Evolutionary conservation across 257 asterid species (phyloP), one percentile per base, ranked within the genome.

Genomic region (Prunella vulgaris): DNA sequence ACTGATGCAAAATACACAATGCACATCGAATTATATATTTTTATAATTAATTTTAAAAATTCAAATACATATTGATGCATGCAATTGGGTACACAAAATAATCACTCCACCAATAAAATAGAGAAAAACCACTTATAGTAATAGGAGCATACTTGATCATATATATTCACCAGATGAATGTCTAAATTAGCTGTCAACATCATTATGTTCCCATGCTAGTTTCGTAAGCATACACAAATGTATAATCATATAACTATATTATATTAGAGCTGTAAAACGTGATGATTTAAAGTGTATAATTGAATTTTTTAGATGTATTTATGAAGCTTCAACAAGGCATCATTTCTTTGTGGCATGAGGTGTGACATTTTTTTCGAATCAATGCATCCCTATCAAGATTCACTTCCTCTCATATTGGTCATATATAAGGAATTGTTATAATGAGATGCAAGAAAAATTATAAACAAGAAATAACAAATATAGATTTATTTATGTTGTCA

Each of bases 261-360:
- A 38, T 54, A 65, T 1, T 32, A 8, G 62, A 48, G 64, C 56
- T 42, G 65, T 58, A 66, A 58, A 22, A 59, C 24, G 74, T 59
- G 74, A 66, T 66, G 64, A 73, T 73, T 27, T 21, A 56, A 72
- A 52, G 46, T 20, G 27, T 46, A 54, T 65, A 42, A 57, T 65
- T 44, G 62, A 64, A 53, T 25, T 18, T 71, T 27, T 20, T 60
- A 17, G 18, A 22, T 60, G 38, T 18, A 20, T 60, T 13, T 37
- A 7, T 56, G 61, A 73, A 66, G 67, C 68, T 73, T 65, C 32
- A 73, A 10, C 77, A 24, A 52, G 46, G 59, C 70, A 72, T 72
- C 33, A 72, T 72, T 63, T 64, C 35, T 33, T 46, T 46, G 59
- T 46, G 69, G 52, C 53, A 5, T 46, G 53, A 46, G 53, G 53